These are phyloP conservation scores for Ophiosphaerella korrae DNA, from an alignment of 2,329 filamentous ascomycete genomes.

Conservation along the genomic window DNA sequence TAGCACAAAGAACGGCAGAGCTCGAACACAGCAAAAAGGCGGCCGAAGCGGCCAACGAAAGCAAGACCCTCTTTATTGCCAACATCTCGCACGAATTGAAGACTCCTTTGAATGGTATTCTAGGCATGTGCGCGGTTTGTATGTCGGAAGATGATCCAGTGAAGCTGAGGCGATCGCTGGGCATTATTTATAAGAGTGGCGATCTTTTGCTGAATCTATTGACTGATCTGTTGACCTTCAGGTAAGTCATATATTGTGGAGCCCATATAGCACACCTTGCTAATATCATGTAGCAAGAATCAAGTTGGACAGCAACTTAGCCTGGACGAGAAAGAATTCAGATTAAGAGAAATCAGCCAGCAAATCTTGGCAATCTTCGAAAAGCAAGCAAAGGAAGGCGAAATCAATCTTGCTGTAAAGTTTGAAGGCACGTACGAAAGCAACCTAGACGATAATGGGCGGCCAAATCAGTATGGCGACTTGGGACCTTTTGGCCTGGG, in stretches of 20 bases:
- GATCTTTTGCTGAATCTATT: slow-evolving; percentile 84
- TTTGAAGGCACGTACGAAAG: slow-evolving; percentile 63
- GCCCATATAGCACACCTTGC: background rate
- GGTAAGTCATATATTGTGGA: slow-evolving; percentile 12
- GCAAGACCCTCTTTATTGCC: slow-evolving; percentile 96
- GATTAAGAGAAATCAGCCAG: slow-evolving; percentile 79
- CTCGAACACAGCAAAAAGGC: slow-evolving; percentile 89
- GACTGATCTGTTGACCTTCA: slow-evolving; percentile 86
- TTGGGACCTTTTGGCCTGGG: slow-evolving; percentile 70
- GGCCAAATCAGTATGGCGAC: slow-evolving; percentile 56
- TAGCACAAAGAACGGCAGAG: slow-evolving; percentile 80
- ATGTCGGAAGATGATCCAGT: slow-evolving; percentile 86
- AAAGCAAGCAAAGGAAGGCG: slow-evolving; percentile 81
- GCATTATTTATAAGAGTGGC: slow-evolving; percentile 86
- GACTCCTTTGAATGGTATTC: slow-evolving; percentile 91
- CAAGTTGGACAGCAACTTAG: slow-evolving; percentile 85
- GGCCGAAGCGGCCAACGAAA: slow-evolving; percentile 92
- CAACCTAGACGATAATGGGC: slow-evolving; percentile 45
- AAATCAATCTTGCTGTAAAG: slow-evolving; percentile 73
- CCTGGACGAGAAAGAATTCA: slow-evolving; percentile 84
- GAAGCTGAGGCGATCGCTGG: slow-evolving; percentile 80
- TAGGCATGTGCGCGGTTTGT: slow-evolving; percentile 91
- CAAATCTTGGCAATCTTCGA: slow-evolving; percentile 88
- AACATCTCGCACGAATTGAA: slow-evolving; percentile 90
- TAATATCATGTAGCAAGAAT: slow-evolving; percentile 69